Base-by-base conservation (phyloP, 2,329 filamentous ascomycete species). In the Septoria petroselini region DNA sequence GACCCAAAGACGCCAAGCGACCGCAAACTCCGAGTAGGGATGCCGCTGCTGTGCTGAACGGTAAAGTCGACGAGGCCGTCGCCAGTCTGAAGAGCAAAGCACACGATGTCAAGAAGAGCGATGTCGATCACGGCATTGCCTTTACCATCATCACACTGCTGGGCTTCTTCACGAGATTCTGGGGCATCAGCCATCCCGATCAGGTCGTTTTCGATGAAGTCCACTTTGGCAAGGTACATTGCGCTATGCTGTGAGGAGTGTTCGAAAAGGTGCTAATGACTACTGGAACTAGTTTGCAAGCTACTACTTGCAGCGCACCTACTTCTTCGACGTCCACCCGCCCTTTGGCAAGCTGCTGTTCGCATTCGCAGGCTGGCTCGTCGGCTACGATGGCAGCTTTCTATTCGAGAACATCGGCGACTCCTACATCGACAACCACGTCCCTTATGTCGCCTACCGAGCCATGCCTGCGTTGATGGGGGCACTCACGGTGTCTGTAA, bases 251-350 rank as follows among this genome's bases (percentile, higher is more conserved):
- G 23, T 27, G 23, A 27, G 23, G n/a, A n/a, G n/a, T n/a, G n/a
- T 27, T 27, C 5, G 5, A 40, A 17, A 33, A 33, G 18, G 11
- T 14, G 2, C 30, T 50, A 18, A 54, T 33, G 30, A 35, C 12
- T 34, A 41, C 7, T 41, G 23, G 5, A 15, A 23, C 15, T 50
- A 76, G 73, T 77, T 78, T 58, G 75, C 73, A 58, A 82, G 80
- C 9, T 82, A 85, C 70, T 98, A 98, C 70, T 84, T 98, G 62
- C 85, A 96, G 74, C 86, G 90, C 64, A 96, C 90, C 55, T 98
- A 97, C 77, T 98, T 98, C 79, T 98, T 98, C 83, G 93, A 98
- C 75, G 93, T 98, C 48, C 93, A 98, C 71, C 93, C 93, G 61
- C 93, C 93, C 12, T 94, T 98, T 64, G 93, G 88, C 71, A 98